A percentile compares a stretch with the other conserved stretches of the same genome.
Conservation (phyloP, 495 filamentous ascomycete genomes). For the Thermochaetoides thermophila region DNA sequence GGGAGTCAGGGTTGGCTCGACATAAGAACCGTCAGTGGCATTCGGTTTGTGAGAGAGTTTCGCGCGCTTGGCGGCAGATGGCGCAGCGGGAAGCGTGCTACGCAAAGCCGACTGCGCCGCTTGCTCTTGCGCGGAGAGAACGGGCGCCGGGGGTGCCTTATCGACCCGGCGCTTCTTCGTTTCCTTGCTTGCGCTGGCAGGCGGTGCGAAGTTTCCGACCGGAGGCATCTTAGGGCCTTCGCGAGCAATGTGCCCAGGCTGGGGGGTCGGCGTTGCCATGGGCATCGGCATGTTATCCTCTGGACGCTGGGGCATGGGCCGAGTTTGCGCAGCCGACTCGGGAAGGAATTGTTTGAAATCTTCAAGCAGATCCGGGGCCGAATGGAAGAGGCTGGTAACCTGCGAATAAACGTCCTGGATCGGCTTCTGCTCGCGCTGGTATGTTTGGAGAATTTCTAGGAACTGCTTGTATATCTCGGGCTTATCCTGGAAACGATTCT, state of each 20-base stretch:
- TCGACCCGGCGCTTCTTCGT: conserved; percentile 55
- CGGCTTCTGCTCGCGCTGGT: conserved; percentile 94
- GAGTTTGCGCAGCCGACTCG: conserved; percentile 84
- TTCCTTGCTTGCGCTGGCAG: conserved; percentile 60
- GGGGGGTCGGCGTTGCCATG: conserved; percentile 35
- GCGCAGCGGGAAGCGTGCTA: conserved; percentile 17
- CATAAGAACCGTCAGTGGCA: conserved; percentile 44
- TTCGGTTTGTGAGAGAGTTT: conserved; percentile 48
- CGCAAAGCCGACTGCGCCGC: conserved; percentile 22
- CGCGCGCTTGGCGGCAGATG: conserved; percentile 38
- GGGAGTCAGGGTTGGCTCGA: conserved; percentile 78
- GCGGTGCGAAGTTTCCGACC: conserved; percentile 82
- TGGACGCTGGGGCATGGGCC: conserved; percentile 38
- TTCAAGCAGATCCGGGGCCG: conserved; percentile 89
- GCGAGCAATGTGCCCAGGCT: conserved; percentile 27
- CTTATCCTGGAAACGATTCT: conserved; percentile 90
- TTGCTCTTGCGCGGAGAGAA: conserved; percentile 16
- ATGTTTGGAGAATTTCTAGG: conserved; percentile 95
- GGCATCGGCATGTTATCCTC: conserved; percentile 50
- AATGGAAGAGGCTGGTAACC: conserved; percentile 85
- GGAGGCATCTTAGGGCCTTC: conserved; percentile 66
- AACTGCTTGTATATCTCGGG: conserved; percentile 99
- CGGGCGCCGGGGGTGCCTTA: conserved; percentile 19
- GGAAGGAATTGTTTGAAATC: conserved; percentile 99
- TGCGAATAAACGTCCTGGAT: conserved; percentile 98